Evolutionary conservation across 495 filamentous ascomycete species (phyloP), one percentile per base, ranked within the genome.

Genomic region (Clohesyomyces aquaticus): DNA sequence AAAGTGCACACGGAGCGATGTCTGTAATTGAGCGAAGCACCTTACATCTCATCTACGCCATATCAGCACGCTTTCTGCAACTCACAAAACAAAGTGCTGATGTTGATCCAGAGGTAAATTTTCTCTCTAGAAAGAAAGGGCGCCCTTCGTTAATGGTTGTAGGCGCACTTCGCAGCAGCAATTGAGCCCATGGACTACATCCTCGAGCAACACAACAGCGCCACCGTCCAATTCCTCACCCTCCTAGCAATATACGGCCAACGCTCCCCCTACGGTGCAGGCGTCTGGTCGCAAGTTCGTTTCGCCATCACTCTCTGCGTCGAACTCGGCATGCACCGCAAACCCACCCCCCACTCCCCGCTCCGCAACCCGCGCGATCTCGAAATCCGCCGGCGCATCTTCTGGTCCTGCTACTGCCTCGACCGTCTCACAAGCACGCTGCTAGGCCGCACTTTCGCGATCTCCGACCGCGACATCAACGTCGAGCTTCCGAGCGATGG

Each of bases 281-380:
- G 61, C 14, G 61, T 63, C 14, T 63, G 61, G 61, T 63, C 61
- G n/a, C 61, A 63, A 43, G 61, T 63, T 16, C 51, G 61, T 3
- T 63, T 49, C 22, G 38, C 61, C 4, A 63, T 63, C 14, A 63
- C 61, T 18, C 61, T 63, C 4, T 63, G 61, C 28, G 53, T 63
- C 26, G 61, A 63, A 45, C 41, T 63, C 12, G 61, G 61, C n/a
- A 55, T 63, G 53, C 61, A 63, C 23, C 25, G 61, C 38, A 63
- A 57, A 28, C 61, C 61, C 2, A 56, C 52, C 16, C 19, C 41
- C 1, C 41, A 57, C 26, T 56, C 61, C 16, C 61, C 61, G 11
- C 18, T 27, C 6, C 28, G 53, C 9, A 27, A 63, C 22, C 53
- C 61, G n/a, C 21, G 61, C 38, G 61, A 63, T 19, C 51, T 63